These are phyloP conservation scores for Pseudogymnoascus sp. DNA, from an alignment of 2,329 filamentous ascomycete genomes.

Conservation along the genomic window DNA sequence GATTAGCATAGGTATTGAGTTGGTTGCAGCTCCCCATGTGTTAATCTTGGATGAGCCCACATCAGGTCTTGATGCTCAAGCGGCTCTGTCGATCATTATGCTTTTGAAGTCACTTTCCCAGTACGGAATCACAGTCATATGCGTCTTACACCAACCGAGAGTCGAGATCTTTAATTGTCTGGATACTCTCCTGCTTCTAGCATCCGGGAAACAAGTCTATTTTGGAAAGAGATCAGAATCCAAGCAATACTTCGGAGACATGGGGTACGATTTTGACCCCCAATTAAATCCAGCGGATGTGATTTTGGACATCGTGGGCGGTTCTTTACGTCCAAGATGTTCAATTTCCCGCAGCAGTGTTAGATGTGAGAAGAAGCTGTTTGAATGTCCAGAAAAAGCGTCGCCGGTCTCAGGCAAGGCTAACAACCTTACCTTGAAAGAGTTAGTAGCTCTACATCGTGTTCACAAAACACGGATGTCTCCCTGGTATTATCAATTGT, in stretches of 20 bases:
- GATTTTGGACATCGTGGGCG: slow-evolving; percentile 49
- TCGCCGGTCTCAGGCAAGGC: background rate
- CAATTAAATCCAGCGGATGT: slow-evolving; percentile 48
- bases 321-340: background rate
- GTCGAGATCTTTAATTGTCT: slow-evolving; percentile 50
- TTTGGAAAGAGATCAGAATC: slow-evolving; percentile 39
- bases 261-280: slow-evolving; percentile 43
- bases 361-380: no score
- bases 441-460: background rate
- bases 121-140: slow-evolving; percentile 48
- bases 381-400: background rate
- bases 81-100: slow-evolving; percentile 37
- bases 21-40: slow-evolving; percentile 48
- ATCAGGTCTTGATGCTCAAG: slow-evolving; percentile 45
- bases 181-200: slow-evolving; percentile 48
- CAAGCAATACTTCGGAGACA: slow-evolving; percentile 41
- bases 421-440: background rate
- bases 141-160: slow-evolving; percentile 53
- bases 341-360: no score
- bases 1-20: slow-evolving; percentile 51
- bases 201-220: slow-evolving; percentile 47
- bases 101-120: slow-evolving; percentile 43
- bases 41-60: slow-evolving; percentile 48
- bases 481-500: background rate
- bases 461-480: background rate